These are phyloP conservation scores for Geotrichum aggregatum DNA, from an alignment of 1,139 yeast genomes.

Conservation along the genomic window DNA sequence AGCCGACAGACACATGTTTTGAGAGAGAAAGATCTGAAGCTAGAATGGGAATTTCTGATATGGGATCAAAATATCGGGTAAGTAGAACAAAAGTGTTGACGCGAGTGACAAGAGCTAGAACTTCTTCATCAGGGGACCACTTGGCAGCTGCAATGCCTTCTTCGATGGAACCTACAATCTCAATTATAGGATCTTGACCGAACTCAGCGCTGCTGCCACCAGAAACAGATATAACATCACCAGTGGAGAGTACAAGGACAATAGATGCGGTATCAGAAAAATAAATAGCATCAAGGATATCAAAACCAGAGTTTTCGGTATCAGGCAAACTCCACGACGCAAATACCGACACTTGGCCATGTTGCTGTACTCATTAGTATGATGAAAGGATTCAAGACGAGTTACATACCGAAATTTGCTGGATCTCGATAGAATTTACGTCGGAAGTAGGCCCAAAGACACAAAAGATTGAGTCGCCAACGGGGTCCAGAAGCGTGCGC, in stretches of 20 bases:
- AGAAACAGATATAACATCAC: conserved; percentile 57
- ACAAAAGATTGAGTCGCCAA: conserved; percentile 68
- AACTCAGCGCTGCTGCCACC: conserved; percentile 57
- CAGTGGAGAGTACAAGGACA: conserved; percentile 35
- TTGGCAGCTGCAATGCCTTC: conserved; percentile 65
- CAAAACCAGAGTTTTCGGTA: conserved; percentile 25
- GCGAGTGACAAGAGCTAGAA: conserved; percentile 55
- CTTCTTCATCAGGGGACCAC: conserved; percentile 94
- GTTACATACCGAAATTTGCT: conserved; percentile 38
- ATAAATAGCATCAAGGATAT: conserved; percentile 32
- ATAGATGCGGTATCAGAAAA: conserved; percentile 33
- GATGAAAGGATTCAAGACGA: conserved; percentile 6
- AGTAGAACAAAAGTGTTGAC: conserved; percentile 60
- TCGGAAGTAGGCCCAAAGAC: conserved; percentile 57
- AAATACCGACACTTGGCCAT: conserved; percentile 26
- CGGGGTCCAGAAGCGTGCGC: conserved; percentile 67
- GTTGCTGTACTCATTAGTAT: conserved; percentile 22
- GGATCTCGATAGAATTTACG: conserved; percentile 54
- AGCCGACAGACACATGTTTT: conserved; percentile 92
- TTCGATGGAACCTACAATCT: conserved; percentile 83
- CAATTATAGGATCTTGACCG: conserved; percentile 42
- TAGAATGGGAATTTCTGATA: conserved; percentile 58
- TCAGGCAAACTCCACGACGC: conserved; percentile 31
- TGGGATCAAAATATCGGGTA: conserved; percentile 75
- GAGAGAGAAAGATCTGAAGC: conserved; percentile 65